Evolutionary conservation across 345 rosid genomes (phyloP).

Genomic region (Pugionium dolabratum): DNA sequence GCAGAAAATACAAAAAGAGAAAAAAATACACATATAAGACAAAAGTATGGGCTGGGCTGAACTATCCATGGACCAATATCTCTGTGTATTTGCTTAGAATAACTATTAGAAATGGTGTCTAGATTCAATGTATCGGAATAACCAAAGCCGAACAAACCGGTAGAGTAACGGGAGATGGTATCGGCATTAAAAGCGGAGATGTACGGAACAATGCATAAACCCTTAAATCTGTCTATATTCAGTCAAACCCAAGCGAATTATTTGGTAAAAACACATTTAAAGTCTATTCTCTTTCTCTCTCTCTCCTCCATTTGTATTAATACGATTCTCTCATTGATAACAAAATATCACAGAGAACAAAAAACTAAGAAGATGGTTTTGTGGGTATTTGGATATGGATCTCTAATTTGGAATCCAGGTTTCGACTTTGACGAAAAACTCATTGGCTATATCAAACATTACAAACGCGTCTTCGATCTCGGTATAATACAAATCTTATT

Average conservation of each 20-base stretch:
- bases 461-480: slow-evolving; percentile 89
- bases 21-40: background rate
- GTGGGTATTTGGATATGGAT: slow-evolving; percentile 98
- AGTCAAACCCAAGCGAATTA: slow-evolving; percentile 10
- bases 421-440: slow-evolving; percentile 79
- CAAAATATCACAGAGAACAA: background rate
- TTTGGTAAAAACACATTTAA: background rate
- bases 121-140: slow-evolving; percentile 20
- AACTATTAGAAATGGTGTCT: background rate
- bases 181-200: slow-evolving; percentile 14
- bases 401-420: slow-evolving; percentile 97
- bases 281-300: slow-evolving; percentile 3
- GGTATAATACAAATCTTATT: slow-evolving; percentile 41
- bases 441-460: slow-evolving; percentile 73
- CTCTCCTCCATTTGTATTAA: slow-evolving; percentile 11
- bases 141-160: background rate
- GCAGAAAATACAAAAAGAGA: background rate
- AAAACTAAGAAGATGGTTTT: slow-evolving; percentile 57
- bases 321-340: slow-evolving; percentile 11
- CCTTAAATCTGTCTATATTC: slow-evolving; percentile 12
- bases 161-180: background rate
- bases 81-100: background rate
- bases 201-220: background rate
- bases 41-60: slow-evolving; percentile 23
- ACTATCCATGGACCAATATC: slow-evolving; percentile 1